Base-by-base conservation (phyloP, 495 filamentous ascomycete genomes). In the Melanomma pulvis-pyrius region DNA sequence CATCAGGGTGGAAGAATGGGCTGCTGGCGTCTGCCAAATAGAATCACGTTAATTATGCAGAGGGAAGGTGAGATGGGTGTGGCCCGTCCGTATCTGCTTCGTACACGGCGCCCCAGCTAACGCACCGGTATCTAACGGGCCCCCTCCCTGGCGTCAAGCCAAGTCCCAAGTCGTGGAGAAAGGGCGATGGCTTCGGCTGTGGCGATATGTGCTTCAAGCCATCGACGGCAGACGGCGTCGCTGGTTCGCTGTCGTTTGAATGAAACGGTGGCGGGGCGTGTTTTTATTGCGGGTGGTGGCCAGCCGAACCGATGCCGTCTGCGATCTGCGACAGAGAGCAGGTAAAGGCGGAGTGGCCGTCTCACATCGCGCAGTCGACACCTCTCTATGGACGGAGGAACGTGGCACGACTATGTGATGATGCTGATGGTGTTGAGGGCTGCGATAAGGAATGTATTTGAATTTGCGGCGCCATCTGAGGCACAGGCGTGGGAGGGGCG, bases 111-210 rank as follows among this genome's bases (percentile, higher is more conserved):
- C n/a, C n/a, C n/a, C n/a, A n/a, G n/a, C n/a, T n/a, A n/a, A n/a
- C n/a, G n/a, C n/a, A n/a, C n/a, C n/a, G n/a, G n/a, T n/a, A n/a
- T n/a, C n/a, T n/a, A n/a, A n/a, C n/a, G n/a, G n/a, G n/a, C n/a
- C n/a, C n/a, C n/a, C n/a, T n/a, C n/a, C n/a, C n/a, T n/a, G n/a
- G n/a, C n/a, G n/a, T n/a, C n/a, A n/a, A 36, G 32, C 32, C 32
- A 36, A 36, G 32, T 36, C 32, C n/a, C 49, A 54, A 52, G 44
- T 15, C 17, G 15, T 63, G 60, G 60, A 56, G 60, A 63, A 21
- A 12, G 21, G 11, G 41, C 49, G 3, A 44, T n/a, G 59, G 60
- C 60, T 63, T 63, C 60, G 49, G 60, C 60, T 63, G 60, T 63
- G 60, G 60, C 60, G 22, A 63, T 13, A 22, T 36, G 32, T 36